Conservation (phyloP, 2,329 filamentous ascomycete species). For the Pestalotiopsis sp. region DNA sequence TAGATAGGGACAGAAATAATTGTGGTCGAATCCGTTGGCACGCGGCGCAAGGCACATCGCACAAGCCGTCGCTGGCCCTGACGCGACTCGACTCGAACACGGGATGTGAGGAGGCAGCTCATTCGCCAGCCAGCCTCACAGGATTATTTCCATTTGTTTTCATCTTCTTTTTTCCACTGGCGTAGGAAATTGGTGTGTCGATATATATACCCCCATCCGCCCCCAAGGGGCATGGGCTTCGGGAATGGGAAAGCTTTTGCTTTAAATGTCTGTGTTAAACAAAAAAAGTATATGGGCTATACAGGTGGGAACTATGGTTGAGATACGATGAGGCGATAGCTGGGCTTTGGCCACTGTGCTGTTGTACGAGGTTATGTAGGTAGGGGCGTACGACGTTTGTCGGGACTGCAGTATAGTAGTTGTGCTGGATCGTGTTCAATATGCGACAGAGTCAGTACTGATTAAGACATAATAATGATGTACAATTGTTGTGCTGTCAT, state of each 20-base stretch:
- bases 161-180: background rate
- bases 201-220: slow-evolving; percentile 9
- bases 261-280: background rate
- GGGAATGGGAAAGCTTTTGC: slow-evolving; percentile 3
- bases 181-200: slow-evolving; percentile 7
- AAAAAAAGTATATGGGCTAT: background rate
- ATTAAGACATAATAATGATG: background rate
- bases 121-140: background rate
- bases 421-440: background rate
- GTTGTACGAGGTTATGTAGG: background rate
- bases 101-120: background rate
- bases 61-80: background rate
- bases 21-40: background rate
- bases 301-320: background rate
- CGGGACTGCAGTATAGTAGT: background rate
- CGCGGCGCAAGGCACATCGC: background rate
- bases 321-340: background rate
- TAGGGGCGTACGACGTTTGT: background rate
- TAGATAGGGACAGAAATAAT: background rate
- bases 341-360: background rate
- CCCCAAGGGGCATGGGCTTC: background rate
- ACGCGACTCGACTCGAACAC: background rate
- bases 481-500: background rate
- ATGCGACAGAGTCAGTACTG: background rate
- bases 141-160: background rate